A percentile compares a stretch with the other conserved stretches of the same genome.
phyloP scores from a whole-genome alignment of 805 yeast genomes.

The Cephaloascus albidus region DNA sequence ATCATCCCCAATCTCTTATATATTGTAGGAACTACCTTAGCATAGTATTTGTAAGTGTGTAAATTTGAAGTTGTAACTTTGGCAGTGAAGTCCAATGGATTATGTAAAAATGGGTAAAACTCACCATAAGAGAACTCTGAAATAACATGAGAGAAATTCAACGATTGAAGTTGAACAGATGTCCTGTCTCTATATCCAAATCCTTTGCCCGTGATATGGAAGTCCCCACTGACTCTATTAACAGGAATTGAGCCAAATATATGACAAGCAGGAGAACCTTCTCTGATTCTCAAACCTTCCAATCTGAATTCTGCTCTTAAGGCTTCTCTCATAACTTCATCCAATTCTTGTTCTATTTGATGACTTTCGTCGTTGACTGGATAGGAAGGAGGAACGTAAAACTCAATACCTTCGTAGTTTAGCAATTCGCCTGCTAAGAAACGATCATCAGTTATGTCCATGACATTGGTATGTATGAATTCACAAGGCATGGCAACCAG shows the following conservation, averaged over 20 bases:
- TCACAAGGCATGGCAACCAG: constrained; percentile 81
- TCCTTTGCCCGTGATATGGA: constrained; percentile 77
- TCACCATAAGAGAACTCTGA: constrained; percentile 87
- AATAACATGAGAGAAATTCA: constrained; percentile 79
- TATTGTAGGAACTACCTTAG: constrained; percentile 78
- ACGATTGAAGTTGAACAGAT: constrained; percentile 33
- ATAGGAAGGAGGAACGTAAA: constrained; percentile 43
- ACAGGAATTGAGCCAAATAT: constrained; percentile 78
- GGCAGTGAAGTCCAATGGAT: constrained; percentile 79
- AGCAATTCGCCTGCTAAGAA: constrained; percentile 71
- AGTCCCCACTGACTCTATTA: constrained; percentile 76
- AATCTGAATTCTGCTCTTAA: constrained; percentile 53
- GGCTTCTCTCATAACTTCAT: constrained; percentile 56
- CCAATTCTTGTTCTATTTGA: constrained; percentile 53
- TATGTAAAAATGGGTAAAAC: constrained; percentile 75
- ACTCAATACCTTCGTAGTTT: constrained; percentile 55
- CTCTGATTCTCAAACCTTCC: constrained; percentile 29
- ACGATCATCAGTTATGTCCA: constrained; percentile 71
- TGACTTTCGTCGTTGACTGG: constrained; percentile 34
- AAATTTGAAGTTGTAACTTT: constrained; percentile 39
- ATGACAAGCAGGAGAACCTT: constrained; percentile 75
- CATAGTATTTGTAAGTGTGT: constrained; percentile 52
- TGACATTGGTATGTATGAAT: constrained; percentile 61
- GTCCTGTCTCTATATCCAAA: constrained; percentile 40
- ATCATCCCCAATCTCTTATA: constrained; percentile 62